Conservation (phyloP, 148 eudicot genomes). For the Tetragonia tetragonoides region DNA sequence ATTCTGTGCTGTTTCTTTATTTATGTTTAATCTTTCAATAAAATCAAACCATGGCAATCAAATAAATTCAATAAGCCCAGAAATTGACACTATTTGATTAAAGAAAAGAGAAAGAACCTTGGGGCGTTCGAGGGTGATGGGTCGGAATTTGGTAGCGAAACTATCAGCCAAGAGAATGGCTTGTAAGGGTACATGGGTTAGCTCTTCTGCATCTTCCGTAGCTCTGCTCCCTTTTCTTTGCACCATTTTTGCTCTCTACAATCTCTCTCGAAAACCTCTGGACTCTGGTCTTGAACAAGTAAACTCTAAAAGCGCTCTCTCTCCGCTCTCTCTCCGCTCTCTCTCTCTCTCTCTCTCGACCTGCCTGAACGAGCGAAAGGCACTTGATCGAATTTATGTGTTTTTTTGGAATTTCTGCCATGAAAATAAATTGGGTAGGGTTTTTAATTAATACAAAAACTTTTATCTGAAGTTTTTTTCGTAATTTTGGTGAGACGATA, state of each 20-base stretch:
- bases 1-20: not conserved
- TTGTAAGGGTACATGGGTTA: slow-evolving; percentile 59
- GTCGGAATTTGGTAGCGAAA: slow-evolving; percentile 82
- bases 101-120: slow-evolving; percentile 37
- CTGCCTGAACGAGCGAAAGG: not conserved
- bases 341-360: no score
- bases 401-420: not conserved
- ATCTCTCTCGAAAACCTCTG: not conserved
- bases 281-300: not conserved
- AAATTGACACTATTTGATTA: not conserved
- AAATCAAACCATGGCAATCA: not conserved
- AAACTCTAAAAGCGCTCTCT: not conserved
- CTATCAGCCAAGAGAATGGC: slow-evolving; percentile 87
- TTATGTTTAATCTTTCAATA: not conserved
- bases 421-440: not conserved
- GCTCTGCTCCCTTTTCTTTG: slow-evolving; percentile 50
- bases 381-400: not conserved
- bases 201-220: slow-evolving; percentile 63
- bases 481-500: no score
- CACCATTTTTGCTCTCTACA: slow-evolving; percentile 45
- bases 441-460: no score
- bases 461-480: no score
- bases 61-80: not conserved
- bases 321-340: no score
- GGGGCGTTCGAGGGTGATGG: slow-evolving; percentile 94